Conservation (phyloP, 495 filamentous ascomycete genomes). For the Neurospora sp. region DNA sequence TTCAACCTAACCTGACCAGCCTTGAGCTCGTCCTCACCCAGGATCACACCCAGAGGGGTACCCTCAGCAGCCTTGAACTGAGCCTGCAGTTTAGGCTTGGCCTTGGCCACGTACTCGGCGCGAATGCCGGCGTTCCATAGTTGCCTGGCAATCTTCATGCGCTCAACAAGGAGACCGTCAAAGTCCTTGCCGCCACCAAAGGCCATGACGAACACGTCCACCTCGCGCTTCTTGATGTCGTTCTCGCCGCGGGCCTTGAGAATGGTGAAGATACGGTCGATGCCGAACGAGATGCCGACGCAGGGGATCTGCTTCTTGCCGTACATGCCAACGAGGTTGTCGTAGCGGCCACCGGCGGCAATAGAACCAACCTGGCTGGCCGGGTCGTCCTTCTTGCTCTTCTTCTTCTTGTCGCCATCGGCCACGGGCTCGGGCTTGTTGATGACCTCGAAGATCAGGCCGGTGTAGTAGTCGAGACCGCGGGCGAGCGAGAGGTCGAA, state of each 20-base stretch:
- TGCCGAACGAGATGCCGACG: constrained; percentile 89
- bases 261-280: constrained; percentile 91
- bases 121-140: constrained; percentile 69
- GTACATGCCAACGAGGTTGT: constrained; percentile 92
- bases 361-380: constrained; percentile 51
- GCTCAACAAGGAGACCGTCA: constrained; percentile 62
- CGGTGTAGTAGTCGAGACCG: constrained; percentile 90
- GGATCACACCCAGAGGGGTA: constrained; percentile 67
- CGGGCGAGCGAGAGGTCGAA: constrained; percentile 79
- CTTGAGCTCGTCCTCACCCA: constrained; percentile 74
- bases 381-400: constrained; percentile 1
- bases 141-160: constrained; percentile 59
- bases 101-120: constrained; percentile 71
- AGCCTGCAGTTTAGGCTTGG: constrained; percentile 65
- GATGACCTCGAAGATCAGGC: constrained; percentile 80
- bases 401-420: neutral
- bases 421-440: constrained; percentile 23
- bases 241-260: constrained; percentile 61
- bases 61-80: constrained; percentile 78
- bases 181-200: constrained; percentile 77
- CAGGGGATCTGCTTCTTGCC: constrained; percentile 78
- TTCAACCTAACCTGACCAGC: constrained; percentile 72
- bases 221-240: constrained; percentile 50
- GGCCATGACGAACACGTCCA: constrained; percentile 86
- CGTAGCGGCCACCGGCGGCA: constrained; percentile 86